Conservation (phyloP, 306 rosid genomes). For the Prunus fruticosa region DNA sequence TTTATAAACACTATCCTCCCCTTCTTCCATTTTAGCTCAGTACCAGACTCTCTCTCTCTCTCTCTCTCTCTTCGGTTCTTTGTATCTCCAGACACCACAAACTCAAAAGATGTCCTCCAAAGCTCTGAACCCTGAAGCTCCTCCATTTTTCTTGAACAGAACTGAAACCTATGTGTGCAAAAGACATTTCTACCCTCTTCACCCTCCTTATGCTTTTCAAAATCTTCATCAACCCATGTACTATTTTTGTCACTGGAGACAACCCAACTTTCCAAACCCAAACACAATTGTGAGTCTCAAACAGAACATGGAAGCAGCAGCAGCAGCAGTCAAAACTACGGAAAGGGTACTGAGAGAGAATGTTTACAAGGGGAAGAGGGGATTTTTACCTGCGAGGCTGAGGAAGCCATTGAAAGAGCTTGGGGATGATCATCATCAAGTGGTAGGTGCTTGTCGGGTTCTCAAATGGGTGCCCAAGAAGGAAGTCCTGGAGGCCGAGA, state of each 20-base stretch:
- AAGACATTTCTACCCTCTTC: not conserved
- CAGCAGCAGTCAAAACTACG: not conserved
- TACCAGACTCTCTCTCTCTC: not conserved
- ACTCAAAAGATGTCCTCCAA: not conserved
- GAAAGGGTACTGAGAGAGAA: not conserved
- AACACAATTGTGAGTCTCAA: too few relatives aligned
- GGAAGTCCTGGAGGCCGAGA: not conserved
- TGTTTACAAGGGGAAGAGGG: not conserved
- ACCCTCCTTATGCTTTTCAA: not conserved
- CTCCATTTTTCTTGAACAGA: not conserved
- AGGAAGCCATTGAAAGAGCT: not conserved
- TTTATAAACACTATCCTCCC: not conserved
- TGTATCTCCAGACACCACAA: too few relatives aligned
- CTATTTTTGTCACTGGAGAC: not conserved
- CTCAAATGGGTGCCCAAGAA: not conserved
- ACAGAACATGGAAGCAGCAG: too few relatives aligned
- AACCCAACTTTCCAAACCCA: not conserved
- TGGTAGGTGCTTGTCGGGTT: not conserved
- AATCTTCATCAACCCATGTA: not conserved
- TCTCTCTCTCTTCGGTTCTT: too few relatives aligned
- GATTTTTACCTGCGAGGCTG: not conserved
- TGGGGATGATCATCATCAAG: not conserved
- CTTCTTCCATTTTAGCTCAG: not conserved
- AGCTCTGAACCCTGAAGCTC: conserved; percentile 16
- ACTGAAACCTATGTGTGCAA: not conserved